Percentiles rank a stretch among this genome's conserved stretches.
phyloP scores from a whole-genome alignment of 805 yeast genomes.

The Pichia eremophila region DNA sequence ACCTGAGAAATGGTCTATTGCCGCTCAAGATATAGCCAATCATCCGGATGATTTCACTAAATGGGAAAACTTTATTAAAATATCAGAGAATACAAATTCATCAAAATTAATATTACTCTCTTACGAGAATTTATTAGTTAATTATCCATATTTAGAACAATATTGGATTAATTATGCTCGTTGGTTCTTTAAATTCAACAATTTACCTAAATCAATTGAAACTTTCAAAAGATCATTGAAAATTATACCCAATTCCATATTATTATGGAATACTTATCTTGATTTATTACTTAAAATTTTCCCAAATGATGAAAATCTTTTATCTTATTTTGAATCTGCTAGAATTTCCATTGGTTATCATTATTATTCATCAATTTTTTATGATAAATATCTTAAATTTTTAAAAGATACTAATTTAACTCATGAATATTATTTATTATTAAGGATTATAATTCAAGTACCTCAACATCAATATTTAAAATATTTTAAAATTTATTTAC shows the following conservation, averaged over 20 bases:
- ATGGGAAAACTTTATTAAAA: slow-evolving; percentile 30
- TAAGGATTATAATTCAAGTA: slow-evolving; percentile 42
- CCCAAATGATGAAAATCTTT: slow-evolving; percentile 24
- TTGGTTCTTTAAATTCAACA: slow-evolving; percentile 37
- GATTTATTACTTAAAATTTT: slow-evolving; percentile 28
- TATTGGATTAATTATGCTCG: slow-evolving; percentile 52
- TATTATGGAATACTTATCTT: slow-evolving; percentile 44
- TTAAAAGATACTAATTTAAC: slow-evolving; percentile 22
- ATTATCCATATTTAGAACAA: slow-evolving; percentile 41
- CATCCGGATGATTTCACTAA: slow-evolving; percentile 26
- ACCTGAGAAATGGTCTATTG: slow-evolving; percentile 23
- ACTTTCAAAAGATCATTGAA: slow-evolving; percentile 33
- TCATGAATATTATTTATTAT: slow-evolving; percentile 31
- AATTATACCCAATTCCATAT: slow-evolving; percentile 34
- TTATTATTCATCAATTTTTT: slow-evolving; percentile 42
- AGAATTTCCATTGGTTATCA: slow-evolving; percentile 42
- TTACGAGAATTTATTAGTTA: slow-evolving; percentile 34
- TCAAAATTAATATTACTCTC: slow-evolving; percentile 18
- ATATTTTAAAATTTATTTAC: slow-evolving; percentile 33
- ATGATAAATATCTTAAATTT: slow-evolving; percentile 39
- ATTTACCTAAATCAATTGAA: slow-evolving; percentile 27
- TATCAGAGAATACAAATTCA: slow-evolving; percentile 21
- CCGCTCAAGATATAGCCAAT: slow-evolving; percentile 25
- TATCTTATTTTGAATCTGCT: slow-evolving; percentile 36
- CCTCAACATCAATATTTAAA: slow-evolving; percentile 47